Evolutionary conservation across 73 alveolate species (phyloP), one percentile per base, ranked within the genome.

Genomic region (Blepharisma stoltei): DNA sequence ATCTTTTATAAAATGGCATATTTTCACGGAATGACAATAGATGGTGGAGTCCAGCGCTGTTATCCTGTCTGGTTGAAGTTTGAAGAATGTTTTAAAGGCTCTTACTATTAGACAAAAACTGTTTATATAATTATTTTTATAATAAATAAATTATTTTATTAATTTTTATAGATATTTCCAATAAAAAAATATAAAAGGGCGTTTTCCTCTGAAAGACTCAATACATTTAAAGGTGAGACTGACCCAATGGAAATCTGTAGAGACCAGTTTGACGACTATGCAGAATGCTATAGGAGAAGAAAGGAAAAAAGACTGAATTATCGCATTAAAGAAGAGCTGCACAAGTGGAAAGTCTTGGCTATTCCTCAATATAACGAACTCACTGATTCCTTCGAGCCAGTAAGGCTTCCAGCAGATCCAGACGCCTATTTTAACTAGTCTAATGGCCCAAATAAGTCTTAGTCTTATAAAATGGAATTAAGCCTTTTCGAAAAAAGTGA

Each of bases 301-400:
- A 69, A 46, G 27, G 79, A 38, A n/a, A 69, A 18, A 43, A 18
- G 79, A 9, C 79, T 69, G 11, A 43, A 43, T 25, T 69, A 44
- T 43, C 20, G 79, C 9, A 46, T 46, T 14, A 44, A 69, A n/a
- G 45, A 69, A 69, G 79, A 69, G 60, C 55, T 69, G 23, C 65
- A 69, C 41, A 69, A 69, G 27, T 69, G 79, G 79, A 69, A 69
- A 43, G 45, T 69, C 65, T 46, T 69, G 27, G 79, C 79, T 37
- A 69, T 69, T 46, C 79, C 79, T 9, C 18, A 53, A 14, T 69
- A 69, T 25, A 69, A 69, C 27, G 79, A 69, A 46, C 79, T 69
- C 32, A 69, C 65, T 38, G 79, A 69, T 69, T 38, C 79, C 25
- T 69, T 69, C 27, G 79, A 69, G 41, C 79, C 79, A 14, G 79